These are phyloP conservation scores for Stipa capillata DNA, from an alignment of 176 grass and related monocot genomes.

Conservation along the genomic window DNA sequence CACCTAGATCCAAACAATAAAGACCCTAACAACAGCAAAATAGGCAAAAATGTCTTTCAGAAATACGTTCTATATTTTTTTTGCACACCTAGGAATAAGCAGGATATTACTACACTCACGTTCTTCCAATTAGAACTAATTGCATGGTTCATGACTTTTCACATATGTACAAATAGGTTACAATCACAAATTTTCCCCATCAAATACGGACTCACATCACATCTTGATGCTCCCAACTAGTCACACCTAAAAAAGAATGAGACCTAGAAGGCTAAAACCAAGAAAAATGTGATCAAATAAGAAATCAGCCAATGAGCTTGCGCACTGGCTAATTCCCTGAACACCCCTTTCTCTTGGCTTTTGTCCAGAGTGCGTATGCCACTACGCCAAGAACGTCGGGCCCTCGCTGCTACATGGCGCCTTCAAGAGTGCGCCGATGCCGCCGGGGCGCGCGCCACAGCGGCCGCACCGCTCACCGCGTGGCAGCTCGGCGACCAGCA, in stretches of 20 bases:
- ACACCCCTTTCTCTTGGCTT: not conserved
- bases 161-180: conserved; percentile 31
- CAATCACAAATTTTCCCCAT: conserved; percentile 1
- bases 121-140: not conserved
- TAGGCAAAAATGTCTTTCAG: no score
- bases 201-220: not conserved
- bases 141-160: not conserved
- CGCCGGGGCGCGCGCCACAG: conserved; percentile 28
- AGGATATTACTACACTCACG: not conserved
- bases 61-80: no score
- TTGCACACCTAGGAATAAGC: no score
- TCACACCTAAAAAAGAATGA: conserved; percentile 19
- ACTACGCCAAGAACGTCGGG: conserved; percentile 30
- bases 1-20: no score
- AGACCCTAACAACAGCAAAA: no score
- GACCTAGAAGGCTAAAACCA: conserved; percentile 8
- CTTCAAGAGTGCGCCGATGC: conserved; percentile 28
- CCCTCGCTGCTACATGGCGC: conserved; percentile 19
- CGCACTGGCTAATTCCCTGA: not conserved
- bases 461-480: conserved; percentile 24
- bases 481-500: conserved; percentile 37
- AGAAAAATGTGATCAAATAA: not conserved
- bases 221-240: conserved; percentile 2
- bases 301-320: conserved; percentile 1
- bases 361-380: conserved; percentile 5